Base-by-base conservation (phyloP, 2,329 filamentous ascomycete genomes). In the Scedosporium boydii region DNA sequence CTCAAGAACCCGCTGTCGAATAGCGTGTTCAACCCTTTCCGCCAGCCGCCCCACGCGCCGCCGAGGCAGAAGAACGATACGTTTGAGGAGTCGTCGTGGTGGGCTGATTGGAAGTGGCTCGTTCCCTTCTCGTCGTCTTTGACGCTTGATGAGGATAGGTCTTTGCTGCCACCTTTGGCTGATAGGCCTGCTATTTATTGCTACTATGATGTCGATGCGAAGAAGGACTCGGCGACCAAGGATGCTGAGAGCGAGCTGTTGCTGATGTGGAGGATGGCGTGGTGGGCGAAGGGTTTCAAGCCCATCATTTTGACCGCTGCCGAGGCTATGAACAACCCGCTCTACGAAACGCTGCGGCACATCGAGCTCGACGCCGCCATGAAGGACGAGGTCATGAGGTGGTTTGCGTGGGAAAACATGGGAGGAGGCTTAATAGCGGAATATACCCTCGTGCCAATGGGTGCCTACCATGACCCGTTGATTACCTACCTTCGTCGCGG, bases 321-420 rank as follows among this genome's bases (percentile, higher is more conserved):
- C 1, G 93, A 98, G 71, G 92, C 93, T 18, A 89, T 87, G 80
- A 87, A 86, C 70, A 95, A 96, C 70, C 90, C 90, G 1, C 76
- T 90, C 21, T 96, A 93, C 71, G 80, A 86, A 66, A 80, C 87
- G 61, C 77, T 96, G 61, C 87, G 92, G 72, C 67, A 74, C 23
- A 74, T 85, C 63, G 76, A 84, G n/a, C 70, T 92, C 34, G 80
- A 87, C n/a, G 71, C 80, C 0, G 78, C 76, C 1, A 74, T 95
- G 64, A 87, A 88, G 72, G 77, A 76, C 14, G 90, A 96, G 65
- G 70, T 97, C 38, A 87, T 90, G 79, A 82, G 89, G 66, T 97
- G 92, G 92, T 77, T 97, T 65, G 93, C 93, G 0, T 99, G 93
- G 93, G 91, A 91, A 61, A 87, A 88, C 64, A 95, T 96, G 90